These are phyloP conservation scores for Fusarium sp. DNA, from an alignment of 2,329 filamentous ascomycete genomes.

Conservation along the genomic window DNA sequence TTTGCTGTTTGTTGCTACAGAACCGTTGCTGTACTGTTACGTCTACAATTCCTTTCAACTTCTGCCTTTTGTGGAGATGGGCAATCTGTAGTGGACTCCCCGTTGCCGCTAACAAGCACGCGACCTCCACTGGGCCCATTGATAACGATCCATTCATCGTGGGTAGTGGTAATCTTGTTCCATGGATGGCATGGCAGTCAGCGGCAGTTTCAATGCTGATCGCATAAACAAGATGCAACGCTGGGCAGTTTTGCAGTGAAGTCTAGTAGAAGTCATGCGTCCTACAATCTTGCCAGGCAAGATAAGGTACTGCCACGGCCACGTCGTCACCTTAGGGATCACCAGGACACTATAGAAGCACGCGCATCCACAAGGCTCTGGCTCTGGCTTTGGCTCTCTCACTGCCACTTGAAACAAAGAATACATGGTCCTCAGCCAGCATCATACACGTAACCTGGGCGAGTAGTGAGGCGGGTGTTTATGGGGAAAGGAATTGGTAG, in stretches of 20 bases:
- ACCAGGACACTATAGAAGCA: slow-evolving; percentile 11
- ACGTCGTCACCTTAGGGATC: slow-evolving; percentile 23
- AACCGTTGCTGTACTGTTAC: slow-evolving; percentile 20
- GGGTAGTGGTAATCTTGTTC: slow-evolving; percentile 1
- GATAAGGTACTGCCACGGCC: slow-evolving; percentile 14
- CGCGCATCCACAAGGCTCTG: slow-evolving; percentile 13
- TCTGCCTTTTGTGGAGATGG: slow-evolving; percentile 23
- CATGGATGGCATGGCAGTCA: slow-evolving; percentile 1
- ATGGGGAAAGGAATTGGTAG: slow-evolving; percentile 1
- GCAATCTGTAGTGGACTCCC: slow-evolving; percentile 25
- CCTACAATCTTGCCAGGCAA: background rate
- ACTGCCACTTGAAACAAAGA: slow-evolving; percentile 30
- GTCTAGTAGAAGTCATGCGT: background rate
- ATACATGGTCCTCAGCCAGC: background rate
- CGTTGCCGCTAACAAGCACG: slow-evolving; percentile 42
- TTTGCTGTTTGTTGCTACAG: slow-evolving; percentile 21
- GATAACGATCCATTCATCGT: slow-evolving; percentile 31
- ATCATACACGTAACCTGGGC: slow-evolving; percentile 3
- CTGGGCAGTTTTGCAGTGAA: background rate
- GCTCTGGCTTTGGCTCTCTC: background rate
- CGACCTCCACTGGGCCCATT: slow-evolving; percentile 41
- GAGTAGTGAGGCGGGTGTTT: slow-evolving; percentile 7
- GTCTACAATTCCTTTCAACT: slow-evolving; percentile 34
- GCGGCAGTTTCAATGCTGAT: slow-evolving; percentile 4
- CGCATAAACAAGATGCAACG: background rate